Percentiles rank a stretch among this genome's conserved stretches.
Conservation (phyloP, 2,329 filamentous ascomycete genomes). For the Fonsecaea nubica region DNA sequence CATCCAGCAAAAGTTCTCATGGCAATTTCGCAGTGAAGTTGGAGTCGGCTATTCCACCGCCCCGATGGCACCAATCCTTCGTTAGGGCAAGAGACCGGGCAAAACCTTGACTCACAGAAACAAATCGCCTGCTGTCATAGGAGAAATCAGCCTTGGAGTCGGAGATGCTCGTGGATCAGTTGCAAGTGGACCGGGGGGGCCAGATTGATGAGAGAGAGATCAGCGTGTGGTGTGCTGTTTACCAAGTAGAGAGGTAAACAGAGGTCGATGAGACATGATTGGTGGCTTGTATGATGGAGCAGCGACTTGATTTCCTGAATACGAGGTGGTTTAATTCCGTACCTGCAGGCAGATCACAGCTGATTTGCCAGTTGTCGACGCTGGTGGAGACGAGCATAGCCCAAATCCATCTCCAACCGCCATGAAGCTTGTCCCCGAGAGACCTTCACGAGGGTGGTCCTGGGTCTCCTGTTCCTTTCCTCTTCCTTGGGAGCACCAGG, state of each 20-base stretch:
- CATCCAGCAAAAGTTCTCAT: not conserved
- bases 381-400: not conserved
- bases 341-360: conserved; percentile 4
- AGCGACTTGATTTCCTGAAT: conserved; percentile 2
- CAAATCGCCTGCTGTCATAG: not conserved
- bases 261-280: conserved; percentile 10
- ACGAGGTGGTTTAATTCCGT: conserved; percentile 5
- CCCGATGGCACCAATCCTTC: not conserved
- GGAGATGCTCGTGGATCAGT: conserved; percentile 10
- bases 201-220: conserved; percentile 5
- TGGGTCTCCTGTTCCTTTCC: not conserved
- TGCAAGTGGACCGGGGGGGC: conserved; percentile 15
- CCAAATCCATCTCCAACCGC: not conserved
- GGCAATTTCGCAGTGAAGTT: conserved; percentile 5
- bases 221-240: not conserved
- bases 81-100: not conserved
- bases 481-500: not conserved
- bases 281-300: conserved; percentile 1
- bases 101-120: conserved; percentile 8
- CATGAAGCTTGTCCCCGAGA: not conserved
- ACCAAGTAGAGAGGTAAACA: not conserved
- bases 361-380: not conserved
- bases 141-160: conserved; percentile 4
- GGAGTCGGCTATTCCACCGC: conserved; percentile 5
- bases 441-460: not conserved